These are phyloP conservation scores for Pseudogymnoascus sp. DNA, from an alignment of 2,329 filamentous ascomycete genomes.

Conservation along the genomic window DNA sequence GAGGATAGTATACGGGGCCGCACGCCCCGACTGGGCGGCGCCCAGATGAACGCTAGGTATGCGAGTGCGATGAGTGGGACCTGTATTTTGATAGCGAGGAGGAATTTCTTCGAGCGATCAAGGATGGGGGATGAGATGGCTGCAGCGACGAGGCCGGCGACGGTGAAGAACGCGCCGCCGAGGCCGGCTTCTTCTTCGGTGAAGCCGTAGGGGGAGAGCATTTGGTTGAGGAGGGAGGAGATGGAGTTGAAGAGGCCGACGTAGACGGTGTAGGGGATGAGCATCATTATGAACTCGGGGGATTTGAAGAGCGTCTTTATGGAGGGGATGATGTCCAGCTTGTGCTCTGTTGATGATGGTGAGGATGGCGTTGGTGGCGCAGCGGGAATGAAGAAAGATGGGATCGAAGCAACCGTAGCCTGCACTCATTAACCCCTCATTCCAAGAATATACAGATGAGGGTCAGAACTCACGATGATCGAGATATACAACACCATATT, in stretches of 20 bases:
- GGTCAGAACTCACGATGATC: constrained; percentile 58
- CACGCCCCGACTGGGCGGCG: constrained; percentile 53
- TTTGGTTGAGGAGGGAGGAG: constrained; percentile 78
- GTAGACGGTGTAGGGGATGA: constrained; percentile 75
- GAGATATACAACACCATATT: constrained; percentile 79
- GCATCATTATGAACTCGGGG: constrained; percentile 71
- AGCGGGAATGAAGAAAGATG: constrained; percentile 74
- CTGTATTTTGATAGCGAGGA: constrained; percentile 64
- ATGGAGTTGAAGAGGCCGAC: constrained; percentile 92
- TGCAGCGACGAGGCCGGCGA: constrained; percentile 73
- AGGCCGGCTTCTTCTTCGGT: constrained; percentile 80
- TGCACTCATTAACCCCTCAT: constrained; percentile 25
- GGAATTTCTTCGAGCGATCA: constrained; percentile 76
- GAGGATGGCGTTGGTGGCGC: constrained; percentile 71
- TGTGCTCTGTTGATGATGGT: constrained; percentile 51
- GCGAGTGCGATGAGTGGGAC: constrained; percentile 66
- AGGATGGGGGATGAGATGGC: constrained; percentile 75
- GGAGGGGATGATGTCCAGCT: constrained; percentile 46
- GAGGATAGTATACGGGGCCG: constrained; percentile 68
- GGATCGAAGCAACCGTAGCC: constrained; percentile 60
- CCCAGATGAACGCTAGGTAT: constrained; percentile 78
- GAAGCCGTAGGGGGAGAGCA: constrained; percentile 81
- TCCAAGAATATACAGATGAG: background rate
- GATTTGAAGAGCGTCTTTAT: constrained; percentile 49
- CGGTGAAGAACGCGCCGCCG: constrained; percentile 79